phyloP scores from a whole-genome alignment of 163 green algal genomes.

The Prototheca cutis region DNA sequence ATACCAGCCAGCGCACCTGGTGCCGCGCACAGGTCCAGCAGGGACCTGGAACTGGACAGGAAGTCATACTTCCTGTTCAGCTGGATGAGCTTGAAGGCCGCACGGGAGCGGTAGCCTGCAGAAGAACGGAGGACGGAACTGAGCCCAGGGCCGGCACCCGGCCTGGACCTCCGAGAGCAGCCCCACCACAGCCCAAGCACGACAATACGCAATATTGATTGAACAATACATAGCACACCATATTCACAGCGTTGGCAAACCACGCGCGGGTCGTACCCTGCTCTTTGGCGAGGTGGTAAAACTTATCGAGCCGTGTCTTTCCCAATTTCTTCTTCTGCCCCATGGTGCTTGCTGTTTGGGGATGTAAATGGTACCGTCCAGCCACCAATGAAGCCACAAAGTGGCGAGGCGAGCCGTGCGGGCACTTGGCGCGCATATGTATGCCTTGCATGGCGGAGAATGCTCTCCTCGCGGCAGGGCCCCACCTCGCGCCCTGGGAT shows the following conservation, averaged over 20 bases:
- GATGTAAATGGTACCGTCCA: no score
- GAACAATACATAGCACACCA: background rate
- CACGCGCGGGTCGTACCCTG: conserved; percentile 48
- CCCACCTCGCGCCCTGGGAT: no score
- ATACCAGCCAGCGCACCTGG: conserved; percentile 66
- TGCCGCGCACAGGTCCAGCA: conserved; percentile 93
- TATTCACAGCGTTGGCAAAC: background rate
- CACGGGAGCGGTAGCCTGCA: conserved; percentile 85
- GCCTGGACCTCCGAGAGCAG: background rate
- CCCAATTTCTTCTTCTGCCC: conserved; percentile 71
- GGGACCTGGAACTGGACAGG: conserved; percentile 52
- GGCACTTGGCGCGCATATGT: no score
- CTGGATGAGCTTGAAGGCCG: conserved; percentile 98
- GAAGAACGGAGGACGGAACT: no score
- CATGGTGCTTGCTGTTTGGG: no score
- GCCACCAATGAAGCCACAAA: no score
- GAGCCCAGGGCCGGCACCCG: no score
- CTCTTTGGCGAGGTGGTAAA: conserved; percentile 96
- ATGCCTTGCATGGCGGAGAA: no score
- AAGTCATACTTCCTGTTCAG: conserved; percentile 96
- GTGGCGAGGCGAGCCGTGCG: no score
- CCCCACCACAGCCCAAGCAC: background rate
- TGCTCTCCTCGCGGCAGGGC: no score
- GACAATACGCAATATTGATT: background rate
- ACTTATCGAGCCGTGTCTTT: conserved; percentile 95